Evolutionary conservation across 495 filamentous ascomycete genomes (phyloP), one percentile per base, ranked within the genome.

Genomic region (Penicillium flavigenum): DNA sequence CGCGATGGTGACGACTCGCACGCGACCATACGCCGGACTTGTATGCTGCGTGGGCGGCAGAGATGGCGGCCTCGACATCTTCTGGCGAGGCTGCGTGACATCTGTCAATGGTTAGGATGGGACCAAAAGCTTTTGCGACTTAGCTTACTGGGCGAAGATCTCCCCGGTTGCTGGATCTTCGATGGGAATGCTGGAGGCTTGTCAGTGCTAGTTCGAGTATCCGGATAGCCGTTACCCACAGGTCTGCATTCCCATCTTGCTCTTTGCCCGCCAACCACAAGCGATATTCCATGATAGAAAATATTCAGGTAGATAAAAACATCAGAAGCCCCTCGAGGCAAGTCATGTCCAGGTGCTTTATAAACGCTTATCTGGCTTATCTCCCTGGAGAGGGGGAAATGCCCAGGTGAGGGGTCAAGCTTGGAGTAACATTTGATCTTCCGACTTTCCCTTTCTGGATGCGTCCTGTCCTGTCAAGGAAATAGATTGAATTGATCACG

Each of bases 1-100:
- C 83, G 36, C 83, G 79, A 19, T 72, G 64, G 39, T 81, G 78
- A 19, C 76, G 73, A 47, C 81, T 76, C 7, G 80, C 78, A 5
- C 74, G 76, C 34, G 81, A 80, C 85, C 85, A 88, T n/a, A 75
- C 34, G 38, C 84, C 83, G 1, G 76, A 73, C 42, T 76, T 71
- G 72, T 82, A 87, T 31, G 69, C 71, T 4, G 50, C n/a, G 32
- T 82, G 76, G 26, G 81, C 81, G 41, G 71, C 60, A 6, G 59
- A 34, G 44, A 87, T 65, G 9, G 80, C 75, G 1, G 63, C 42
- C 22, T 78, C 65, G 24, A 86, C 73, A 42, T 82, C 79, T 20
- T 74, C 65, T 5, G 63, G 38, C 0, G 79, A 77, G 17, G 84
- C 82, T 2, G 80, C 68, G 58, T 83, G 63, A 24, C 66, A 68